Evolutionary conservation across 768 basidiomycete genomes (phyloP).

Genomic region (Sarcodon aspratus): DNA sequence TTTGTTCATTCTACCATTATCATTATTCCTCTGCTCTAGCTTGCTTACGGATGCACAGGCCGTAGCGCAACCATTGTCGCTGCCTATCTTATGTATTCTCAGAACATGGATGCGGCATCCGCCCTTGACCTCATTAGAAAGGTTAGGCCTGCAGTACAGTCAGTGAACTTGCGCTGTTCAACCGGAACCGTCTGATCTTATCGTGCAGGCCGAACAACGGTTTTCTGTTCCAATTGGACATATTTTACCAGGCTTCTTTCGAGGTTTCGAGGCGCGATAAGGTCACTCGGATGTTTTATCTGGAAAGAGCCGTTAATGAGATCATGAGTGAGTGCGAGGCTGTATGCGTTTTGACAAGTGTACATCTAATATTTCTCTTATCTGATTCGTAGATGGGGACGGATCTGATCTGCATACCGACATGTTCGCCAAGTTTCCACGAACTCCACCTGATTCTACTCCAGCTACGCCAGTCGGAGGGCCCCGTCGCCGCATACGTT

Average conservation of each 20-base stretch:
- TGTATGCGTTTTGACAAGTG: constrained; percentile 1
- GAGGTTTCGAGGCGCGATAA: constrained; percentile 59
- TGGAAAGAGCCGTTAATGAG: constrained; percentile 62
- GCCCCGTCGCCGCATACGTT: constrained; percentile 63
- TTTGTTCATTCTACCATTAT: constrained; percentile 28
- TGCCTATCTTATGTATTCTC: constrained; percentile 79
- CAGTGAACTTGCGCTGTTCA: constrained; percentile 15
- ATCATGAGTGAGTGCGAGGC: constrained; percentile 56
- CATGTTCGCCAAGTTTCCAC: constrained; percentile 71
- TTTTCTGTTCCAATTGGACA: constrained; percentile 69
- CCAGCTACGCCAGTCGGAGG: constrained; percentile 45
- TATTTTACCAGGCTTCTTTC: constrained; percentile 67
- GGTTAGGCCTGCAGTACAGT: constrained; percentile 65
- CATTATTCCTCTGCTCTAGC: background rate
- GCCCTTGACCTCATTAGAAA: constrained; percentile 62
- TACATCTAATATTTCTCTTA: constrained; percentile 2
- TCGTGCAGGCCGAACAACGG: constrained; percentile 68
- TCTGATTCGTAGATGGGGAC: constrained; percentile 49
- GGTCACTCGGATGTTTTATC: constrained; percentile 70
- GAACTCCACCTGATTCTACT: constrained; percentile 48
- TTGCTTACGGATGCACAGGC: constrained; percentile 28
- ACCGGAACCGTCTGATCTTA: background rate
- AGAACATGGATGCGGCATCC: constrained; percentile 38
- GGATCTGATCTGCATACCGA: constrained; percentile 50
- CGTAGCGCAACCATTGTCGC: constrained; percentile 79